Base-by-base conservation (phyloP, 2,329 filamentous ascomycete genomes). In the Podosphaera leucotricha region DNA sequence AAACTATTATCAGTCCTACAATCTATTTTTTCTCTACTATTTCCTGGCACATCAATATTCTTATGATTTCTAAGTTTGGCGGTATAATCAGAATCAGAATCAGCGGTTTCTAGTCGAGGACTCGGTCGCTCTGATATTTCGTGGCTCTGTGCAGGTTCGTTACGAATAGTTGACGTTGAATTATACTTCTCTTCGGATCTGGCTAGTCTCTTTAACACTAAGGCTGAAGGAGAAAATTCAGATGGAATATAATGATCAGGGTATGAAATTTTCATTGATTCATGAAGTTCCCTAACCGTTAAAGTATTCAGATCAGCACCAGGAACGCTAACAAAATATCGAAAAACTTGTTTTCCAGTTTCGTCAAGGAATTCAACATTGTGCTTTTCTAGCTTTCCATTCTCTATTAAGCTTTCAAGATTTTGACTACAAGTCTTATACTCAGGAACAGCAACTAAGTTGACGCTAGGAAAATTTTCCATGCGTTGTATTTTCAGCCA, bases 191-290 rank as follows among this genome's bases (percentile, higher is more conserved):
- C 15, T 33, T 28, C 24, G 16, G 49, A 26, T 10, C 30, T 44
- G 15, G 52, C 47, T 13, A 58, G 38, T 41, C 44, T 50, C 4
- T 43, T 38, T 3, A 54, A 43, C 22, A 55, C 43, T 2, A 28
- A 39, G 18, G 47, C 46, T 13, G 52, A 45, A 37, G 54, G 53
- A n/a, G 48, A 43, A 44, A 54, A 51, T n/a, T 46, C 38, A 6
- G 47, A 41, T 15, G 57, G 56, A 19, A 56, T 41, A 46, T 57
- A 56, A 41, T 46, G 48, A 13, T 44, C 43, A n/a, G 57, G 55
- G 38, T 52, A 44, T 3, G 41, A 41, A 20, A 46, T 43, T 43
- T 48, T 44, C 19, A 57, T 51, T 7, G 47, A 19, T 10, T 44
- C 42, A 44, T 55, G 53, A 21, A 56, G 20, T 20, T 44, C 42